Conservation (phyloP, 192 early-diverging fungal genomes). For the Coemansia sp. region DNA sequence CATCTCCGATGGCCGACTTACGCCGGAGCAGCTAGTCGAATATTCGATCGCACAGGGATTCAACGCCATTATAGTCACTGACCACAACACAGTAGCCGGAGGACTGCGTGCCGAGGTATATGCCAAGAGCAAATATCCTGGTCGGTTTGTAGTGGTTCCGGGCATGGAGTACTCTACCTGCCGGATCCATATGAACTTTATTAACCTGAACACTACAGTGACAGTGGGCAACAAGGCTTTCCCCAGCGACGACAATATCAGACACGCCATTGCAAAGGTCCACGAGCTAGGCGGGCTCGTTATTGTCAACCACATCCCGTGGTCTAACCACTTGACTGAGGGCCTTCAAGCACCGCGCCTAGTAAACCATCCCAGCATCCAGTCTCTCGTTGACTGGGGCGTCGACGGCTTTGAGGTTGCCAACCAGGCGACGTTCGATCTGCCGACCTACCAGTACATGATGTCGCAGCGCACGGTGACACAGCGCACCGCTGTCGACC, state of each 20-base stretch:
- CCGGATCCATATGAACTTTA: constrained; percentile 70
- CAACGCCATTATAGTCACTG: constrained; percentile 68
- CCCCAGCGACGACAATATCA: constrained; percentile 62
- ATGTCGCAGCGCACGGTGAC: not conserved
- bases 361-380: constrained; percentile 60
- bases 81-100: constrained; percentile 66
- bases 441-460: constrained; percentile 54
- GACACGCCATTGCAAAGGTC: constrained; percentile 55
- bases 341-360: constrained; percentile 57
- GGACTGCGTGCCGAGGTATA: constrained; percentile 59
- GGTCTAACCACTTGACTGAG: constrained; percentile 64
- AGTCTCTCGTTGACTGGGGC: constrained; percentile 60
- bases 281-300: constrained; percentile 69
- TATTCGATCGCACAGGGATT: constrained; percentile 69
- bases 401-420: constrained; percentile 70
- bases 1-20: constrained; percentile 61
- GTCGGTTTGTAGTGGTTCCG: constrained; percentile 60
- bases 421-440: constrained; percentile 61
- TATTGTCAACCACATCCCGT: constrained; percentile 76
- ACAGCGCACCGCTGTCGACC: not conserved
- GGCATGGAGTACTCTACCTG: constrained; percentile 70
- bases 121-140: constrained; percentile 54
- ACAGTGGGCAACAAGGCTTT: constrained; percentile 42
- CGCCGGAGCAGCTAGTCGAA: constrained; percentile 56
- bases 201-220: constrained; percentile 60